These are phyloP conservation scores for Ramichloridium luteum DNA, from an alignment of 2,329 filamentous ascomycete species.

Conservation along the genomic window DNA sequence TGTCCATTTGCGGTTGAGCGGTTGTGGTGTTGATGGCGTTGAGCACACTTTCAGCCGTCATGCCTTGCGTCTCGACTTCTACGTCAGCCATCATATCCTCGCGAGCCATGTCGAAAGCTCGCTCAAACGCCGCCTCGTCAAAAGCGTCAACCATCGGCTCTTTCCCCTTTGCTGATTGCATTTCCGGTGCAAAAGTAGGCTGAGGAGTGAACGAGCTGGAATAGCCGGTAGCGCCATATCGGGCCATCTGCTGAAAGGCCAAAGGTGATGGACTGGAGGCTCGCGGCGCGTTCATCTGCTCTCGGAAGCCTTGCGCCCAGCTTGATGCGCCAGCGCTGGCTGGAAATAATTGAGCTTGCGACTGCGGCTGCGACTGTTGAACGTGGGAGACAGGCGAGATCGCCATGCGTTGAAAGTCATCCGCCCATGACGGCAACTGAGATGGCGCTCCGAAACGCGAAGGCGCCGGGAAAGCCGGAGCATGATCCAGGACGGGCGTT, in stretches of 20 bases:
- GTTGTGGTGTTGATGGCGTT: conserved; percentile 6
- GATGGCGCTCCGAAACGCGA: conserved; percentile 16
- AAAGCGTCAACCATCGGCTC: conserved; percentile 29
- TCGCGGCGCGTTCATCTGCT: conserved; percentile 25
- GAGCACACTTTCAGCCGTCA: conserved; percentile 6
- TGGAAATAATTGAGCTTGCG: conserved; percentile 34
- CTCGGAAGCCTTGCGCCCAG: conserved; percentile 51
- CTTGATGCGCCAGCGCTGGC: conserved; percentile 20
- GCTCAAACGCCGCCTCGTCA: conserved; percentile 44
- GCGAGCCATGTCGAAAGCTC: conserved; percentile 40
- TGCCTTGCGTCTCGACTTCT: conserved; percentile 15
- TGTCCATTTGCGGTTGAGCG: conserved; percentile 6
- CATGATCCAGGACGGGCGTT: conserved; percentile 28
- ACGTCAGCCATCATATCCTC: conserved; percentile 26
- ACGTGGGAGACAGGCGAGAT: too few relatives aligned
- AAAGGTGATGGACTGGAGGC: conserved; percentile 18
- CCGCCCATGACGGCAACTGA: conserved; percentile 33
- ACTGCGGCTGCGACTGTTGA: conserved; percentile 28
- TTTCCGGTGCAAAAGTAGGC: conserved; percentile 8
- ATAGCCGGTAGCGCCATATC: conserved; percentile 18
- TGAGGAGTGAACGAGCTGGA: conserved; percentile 20
- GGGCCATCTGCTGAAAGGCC: conserved; percentile 22
- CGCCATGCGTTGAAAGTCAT: conserved; percentile 38
- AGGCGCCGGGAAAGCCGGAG: conserved; percentile 26
- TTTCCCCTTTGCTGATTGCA: conserved; percentile 21